Evolutionary conservation across 306 rosid species (phyloP).

Genomic region (Lithocarpus polystachyus): DNA sequence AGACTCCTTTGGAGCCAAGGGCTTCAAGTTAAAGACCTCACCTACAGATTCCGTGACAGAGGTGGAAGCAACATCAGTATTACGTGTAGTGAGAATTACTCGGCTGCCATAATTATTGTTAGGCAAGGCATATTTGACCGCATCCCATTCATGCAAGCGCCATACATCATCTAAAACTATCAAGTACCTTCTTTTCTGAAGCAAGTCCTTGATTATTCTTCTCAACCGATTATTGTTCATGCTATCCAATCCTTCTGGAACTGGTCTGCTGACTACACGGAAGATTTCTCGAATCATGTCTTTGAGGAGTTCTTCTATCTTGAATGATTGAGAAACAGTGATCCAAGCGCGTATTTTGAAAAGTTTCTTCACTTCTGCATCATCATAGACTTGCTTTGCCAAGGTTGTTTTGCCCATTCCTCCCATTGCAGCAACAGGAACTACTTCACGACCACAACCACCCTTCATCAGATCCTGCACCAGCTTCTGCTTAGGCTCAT

Average conservation of each 20-base stretch:
- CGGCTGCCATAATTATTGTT: conserved; percentile 11
- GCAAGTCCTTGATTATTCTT: neutral
- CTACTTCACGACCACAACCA: neutral
- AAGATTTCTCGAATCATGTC: conserved; percentile 18
- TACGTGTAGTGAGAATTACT: conserved; percentile 23
- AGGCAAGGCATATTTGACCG: conserved; percentile 8
- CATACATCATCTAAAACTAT: conserved; percentile 29
- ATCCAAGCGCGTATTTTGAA: conserved; percentile 15
- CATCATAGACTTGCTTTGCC: neutral
- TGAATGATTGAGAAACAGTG: conserved; percentile 14
- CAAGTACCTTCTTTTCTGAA: conserved; percentile 2
- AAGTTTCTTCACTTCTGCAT: neutral
- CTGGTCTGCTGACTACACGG: neutral
- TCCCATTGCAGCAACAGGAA: conserved; percentile 12
- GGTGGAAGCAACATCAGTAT: conserved; percentile 1
- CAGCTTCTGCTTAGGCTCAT: neutral
- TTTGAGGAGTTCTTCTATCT: conserved; percentile 17
- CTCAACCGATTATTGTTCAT: conserved; percentile 11
- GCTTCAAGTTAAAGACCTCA: conserved; percentile 5
- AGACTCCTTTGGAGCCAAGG: neutral
- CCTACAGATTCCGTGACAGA: neutral
- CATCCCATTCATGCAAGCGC: conserved; percentile 10
- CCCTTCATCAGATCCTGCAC: neutral
- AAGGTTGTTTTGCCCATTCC: conserved; percentile 14
- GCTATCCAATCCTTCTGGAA: neutral